Evolutionary conservation across 768 basidiomycete species (phyloP).

Genomic region (Grammothele lineata): DNA sequence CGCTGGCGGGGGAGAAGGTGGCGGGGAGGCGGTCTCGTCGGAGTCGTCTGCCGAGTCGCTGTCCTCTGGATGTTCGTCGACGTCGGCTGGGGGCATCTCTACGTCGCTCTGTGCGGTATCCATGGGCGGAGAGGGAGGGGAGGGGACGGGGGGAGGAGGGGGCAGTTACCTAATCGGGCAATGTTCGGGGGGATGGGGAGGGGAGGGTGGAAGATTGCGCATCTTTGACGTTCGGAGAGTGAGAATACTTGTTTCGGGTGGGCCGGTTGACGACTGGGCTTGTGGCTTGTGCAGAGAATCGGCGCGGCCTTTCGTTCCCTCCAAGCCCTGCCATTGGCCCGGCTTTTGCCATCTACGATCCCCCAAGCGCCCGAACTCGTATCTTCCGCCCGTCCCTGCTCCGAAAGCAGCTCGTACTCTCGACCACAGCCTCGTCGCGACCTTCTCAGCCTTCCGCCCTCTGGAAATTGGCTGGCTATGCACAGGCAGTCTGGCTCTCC

Average conservation of each 20-base stretch:
- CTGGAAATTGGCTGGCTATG: too few relatives aligned
- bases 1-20: slow-evolving; percentile 16
- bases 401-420: too few relatives aligned
- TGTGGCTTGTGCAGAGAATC: slow-evolving; percentile 20
- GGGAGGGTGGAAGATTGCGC: slow-evolving; percentile 17
- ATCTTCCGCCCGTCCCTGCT: too few relatives aligned
- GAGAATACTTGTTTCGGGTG: slow-evolving; percentile 17
- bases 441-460: too few relatives aligned
- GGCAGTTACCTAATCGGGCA: slow-evolving; percentile 29
- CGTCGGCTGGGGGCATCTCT: slow-evolving; percentile 6
- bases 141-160: slow-evolving; percentile 11
- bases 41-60: background rate
- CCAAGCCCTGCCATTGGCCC: slow-evolving; percentile 24
- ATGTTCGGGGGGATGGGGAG: slow-evolving; percentile 24
- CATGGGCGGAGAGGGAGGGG: slow-evolving; percentile 8
- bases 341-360: slow-evolving; percentile 30
- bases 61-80: slow-evolving; percentile 5
- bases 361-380: slow-evolving; percentile 1
- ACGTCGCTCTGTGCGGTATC: slow-evolving; percentile 11
- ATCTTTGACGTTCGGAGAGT: slow-evolving; percentile 10
- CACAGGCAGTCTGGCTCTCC: too few relatives aligned
- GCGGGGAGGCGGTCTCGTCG: slow-evolving; percentile 8
- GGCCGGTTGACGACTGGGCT: slow-evolving; percentile 16
- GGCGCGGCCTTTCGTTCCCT: slow-evolving; percentile 14
- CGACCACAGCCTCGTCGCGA: too few relatives aligned